Base-by-base conservation (phyloP, 371 early-diverging fungal species). In the Caulochytrium protostelioides region DNA sequence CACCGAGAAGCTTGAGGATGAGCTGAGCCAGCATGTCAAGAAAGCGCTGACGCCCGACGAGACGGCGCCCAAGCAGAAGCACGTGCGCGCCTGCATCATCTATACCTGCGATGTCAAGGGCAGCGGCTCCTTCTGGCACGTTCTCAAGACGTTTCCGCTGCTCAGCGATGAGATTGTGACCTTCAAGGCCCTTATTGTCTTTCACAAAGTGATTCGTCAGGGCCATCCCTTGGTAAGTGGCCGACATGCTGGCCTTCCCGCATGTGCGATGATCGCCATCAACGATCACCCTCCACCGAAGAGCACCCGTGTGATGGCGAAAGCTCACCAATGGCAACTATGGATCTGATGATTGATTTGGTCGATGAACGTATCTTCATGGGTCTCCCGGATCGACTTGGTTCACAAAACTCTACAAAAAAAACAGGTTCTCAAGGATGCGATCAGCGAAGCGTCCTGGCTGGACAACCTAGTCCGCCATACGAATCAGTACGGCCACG, bases 21-120 rank as follows among this genome's bases (percentile, higher is more conserved):
- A 86, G 35, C 71, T 92, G 22, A 64, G 80, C 35, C 63, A 62
- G 23, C 74, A 79, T 49, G 81, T 91, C 37, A 81, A 76, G 46
- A 94, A 94, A 59, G 90, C 91, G 10, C 76, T 82, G 10, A 74
- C 71, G 32, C 41, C 61, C 18, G 91, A 89, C 30, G 92, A 94
- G 54, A 70, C 77, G 9, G 82, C 95, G 9, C 95, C 95, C 38
- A 94, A 94, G 55, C 90, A 89, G 50, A 94, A 94, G 59, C 95
- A 94, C 55, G 92, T 91, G 30, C 50, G 58, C 17, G 78, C 73
- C 27, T 76, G 74, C 41, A 84, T 87, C 44, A 73, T 92, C 6
- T 95, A 83, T 55, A 91, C 91, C 17, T 83, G 83, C 81, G 94
- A 95, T 51, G 70, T 77, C 52, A 76, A 82, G 45, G 74, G 79